Evolutionary conservation across 2,329 filamentous ascomycete genomes (phyloP).

Genomic region (Talaromyces islandicus): DNA sequence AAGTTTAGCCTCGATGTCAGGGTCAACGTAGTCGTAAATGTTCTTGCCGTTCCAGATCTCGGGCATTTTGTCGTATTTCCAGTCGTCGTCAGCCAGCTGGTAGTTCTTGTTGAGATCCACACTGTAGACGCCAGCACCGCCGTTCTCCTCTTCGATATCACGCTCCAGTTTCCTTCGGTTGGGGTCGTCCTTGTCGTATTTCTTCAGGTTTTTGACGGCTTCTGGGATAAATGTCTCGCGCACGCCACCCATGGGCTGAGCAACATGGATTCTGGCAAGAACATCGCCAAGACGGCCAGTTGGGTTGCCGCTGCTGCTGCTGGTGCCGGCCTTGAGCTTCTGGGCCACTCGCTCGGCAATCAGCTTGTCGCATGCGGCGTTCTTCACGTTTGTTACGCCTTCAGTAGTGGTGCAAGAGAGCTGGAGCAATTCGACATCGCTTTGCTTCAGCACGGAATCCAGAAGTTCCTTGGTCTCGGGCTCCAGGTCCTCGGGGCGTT

Average conservation of each 20-base stretch:
- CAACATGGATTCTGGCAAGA: conserved; percentile 91
- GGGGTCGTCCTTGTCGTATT: conserved; percentile 88
- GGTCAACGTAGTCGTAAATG: conserved; percentile 94
- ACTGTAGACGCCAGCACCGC: conserved; percentile 93
- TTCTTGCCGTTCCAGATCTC: conserved; percentile 95
- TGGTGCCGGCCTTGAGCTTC: conserved; percentile 87
- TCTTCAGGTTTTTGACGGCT: conserved; percentile 70
- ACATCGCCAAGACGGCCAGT: conserved; percentile 83
- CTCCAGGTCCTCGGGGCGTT: conserved; percentile 79
- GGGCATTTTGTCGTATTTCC: conserved; percentile 94
- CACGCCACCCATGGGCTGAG: conserved; percentile 79
- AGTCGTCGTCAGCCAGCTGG: conserved; percentile 77
- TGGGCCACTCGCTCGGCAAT: conserved; percentile 90
- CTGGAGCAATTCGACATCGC: conserved; percentile 88
- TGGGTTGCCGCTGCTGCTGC: conserved; percentile 65
- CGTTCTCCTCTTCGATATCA: conserved; percentile 85
- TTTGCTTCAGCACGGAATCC: conserved; percentile 72
- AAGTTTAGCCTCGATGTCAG: conserved; percentile 91
- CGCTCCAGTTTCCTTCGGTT: conserved; percentile 71
- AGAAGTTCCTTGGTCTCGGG: conserved; percentile 70
- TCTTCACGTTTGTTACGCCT: conserved; percentile 90
- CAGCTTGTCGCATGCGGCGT: conserved; percentile 85
- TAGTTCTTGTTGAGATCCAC: conserved; percentile 88
- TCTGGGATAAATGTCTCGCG: conserved; percentile 87
- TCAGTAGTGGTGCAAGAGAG: conserved; percentile 93